These are phyloP conservation scores for Angophora floribunda DNA, from an alignment of 345 rosid species.

Conservation along the genomic window DNA sequence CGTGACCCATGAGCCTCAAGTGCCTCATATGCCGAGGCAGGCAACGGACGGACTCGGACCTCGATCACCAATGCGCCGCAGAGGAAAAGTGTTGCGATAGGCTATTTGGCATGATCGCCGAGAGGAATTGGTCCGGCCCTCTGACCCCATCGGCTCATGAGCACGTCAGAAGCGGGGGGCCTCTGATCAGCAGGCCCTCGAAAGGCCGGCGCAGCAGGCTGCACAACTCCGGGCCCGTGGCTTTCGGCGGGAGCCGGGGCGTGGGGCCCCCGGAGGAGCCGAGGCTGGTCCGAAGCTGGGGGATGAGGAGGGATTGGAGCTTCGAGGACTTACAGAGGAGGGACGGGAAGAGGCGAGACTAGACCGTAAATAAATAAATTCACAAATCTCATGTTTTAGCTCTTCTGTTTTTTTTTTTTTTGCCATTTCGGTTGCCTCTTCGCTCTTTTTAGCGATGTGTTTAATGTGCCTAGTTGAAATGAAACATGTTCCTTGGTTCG, in stretches of 20 bases:
- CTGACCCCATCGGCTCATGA: neutral
- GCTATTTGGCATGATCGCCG: neutral
- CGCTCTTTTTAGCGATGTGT: neutral
- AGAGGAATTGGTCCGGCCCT: neutral
- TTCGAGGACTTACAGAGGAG: neutral
- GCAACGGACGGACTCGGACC: neutral
- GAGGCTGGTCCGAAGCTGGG: neutral
- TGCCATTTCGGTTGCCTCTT: neutral
- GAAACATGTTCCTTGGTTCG: neutral
- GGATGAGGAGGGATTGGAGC: slow-evolving; percentile 8
- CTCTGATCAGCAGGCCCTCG: neutral
- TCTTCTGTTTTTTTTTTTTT: neutral
- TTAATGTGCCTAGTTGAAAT: neutral
- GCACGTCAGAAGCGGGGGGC: neutral
- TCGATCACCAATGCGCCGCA: neutral
- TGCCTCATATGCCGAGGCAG: neutral
- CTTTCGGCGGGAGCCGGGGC: neutral
- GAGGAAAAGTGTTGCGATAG: neutral
- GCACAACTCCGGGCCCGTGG: neutral
- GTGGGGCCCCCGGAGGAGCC: neutral
- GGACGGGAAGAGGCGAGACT: neutral
- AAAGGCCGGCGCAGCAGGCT: neutral
- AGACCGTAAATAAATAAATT: neutral
- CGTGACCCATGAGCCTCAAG: neutral
- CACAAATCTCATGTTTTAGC: neutral